Percentiles rank a stretch among this genome's conserved stretches.
Conservation (phyloP, 2,329 filamentous ascomycete genomes). For the Ascochyta koolunga region DNA sequence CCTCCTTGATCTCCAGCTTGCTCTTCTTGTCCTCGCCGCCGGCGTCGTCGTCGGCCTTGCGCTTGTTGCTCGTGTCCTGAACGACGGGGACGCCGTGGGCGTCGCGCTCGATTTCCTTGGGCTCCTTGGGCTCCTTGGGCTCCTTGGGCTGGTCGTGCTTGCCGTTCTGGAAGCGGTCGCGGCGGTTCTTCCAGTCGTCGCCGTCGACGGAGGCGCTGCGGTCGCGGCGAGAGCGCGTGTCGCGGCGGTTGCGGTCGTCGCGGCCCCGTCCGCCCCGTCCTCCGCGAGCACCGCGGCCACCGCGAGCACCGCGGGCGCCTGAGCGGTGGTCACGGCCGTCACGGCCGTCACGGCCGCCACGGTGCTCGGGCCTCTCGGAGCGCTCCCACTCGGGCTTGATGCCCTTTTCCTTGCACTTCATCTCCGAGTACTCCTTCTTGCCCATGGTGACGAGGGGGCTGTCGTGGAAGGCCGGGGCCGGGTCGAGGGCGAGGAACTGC, state of each 20-base stretch:
- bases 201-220: slow-evolving; percentile 32
- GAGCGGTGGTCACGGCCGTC: slow-evolving; percentile 25
- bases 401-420: slow-evolving; percentile 55
- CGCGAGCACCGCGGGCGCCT: slow-evolving; percentile 37
- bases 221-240: slow-evolving; percentile 32
- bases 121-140: slow-evolving; percentile 25
- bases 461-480: slow-evolving; percentile 83
- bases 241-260: slow-evolving; percentile 25
- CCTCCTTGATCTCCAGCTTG: slow-evolving; percentile 46
- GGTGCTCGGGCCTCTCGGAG: slow-evolving; percentile 29
- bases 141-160: slow-evolving; percentile 33
- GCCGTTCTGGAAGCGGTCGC: slow-evolving; percentile 45
- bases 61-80: slow-evolving; percentile 41
- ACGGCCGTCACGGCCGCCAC: slow-evolving; percentile 38
- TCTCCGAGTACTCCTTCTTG: slow-evolving; percentile 80
- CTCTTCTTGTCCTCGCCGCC: slow-evolving; percentile 36
- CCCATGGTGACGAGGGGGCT: slow-evolving; percentile 80
- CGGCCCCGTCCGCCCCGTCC: slow-evolving; percentile 30
- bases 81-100: slow-evolving; percentile 36
- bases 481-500: slow-evolving; percentile 79
- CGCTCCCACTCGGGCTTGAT: slow-evolving; percentile 52
- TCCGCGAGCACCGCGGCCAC: slow-evolving; percentile 33
- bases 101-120: slow-evolving; percentile 31
- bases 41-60: slow-evolving; percentile 37
- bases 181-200: slow-evolving; percentile 38